These are phyloP conservation scores for Beauveria bassiana DNA, from an alignment of 2,329 filamentous ascomycete genomes.

Conservation along the genomic window DNA sequence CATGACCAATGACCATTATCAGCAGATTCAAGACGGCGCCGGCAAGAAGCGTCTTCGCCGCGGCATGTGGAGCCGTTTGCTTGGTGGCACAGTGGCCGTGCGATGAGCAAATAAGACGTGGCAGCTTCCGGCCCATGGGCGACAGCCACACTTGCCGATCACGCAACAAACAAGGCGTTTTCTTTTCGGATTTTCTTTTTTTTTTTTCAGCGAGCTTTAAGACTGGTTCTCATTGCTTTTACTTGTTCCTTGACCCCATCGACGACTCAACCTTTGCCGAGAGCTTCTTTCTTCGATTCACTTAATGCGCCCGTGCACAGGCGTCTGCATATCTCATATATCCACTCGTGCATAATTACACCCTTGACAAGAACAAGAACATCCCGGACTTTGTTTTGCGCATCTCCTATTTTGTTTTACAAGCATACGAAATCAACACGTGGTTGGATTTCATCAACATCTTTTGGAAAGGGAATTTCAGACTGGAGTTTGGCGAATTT, in stretches of 20 bases:
- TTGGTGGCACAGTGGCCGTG: conserved; percentile 36
- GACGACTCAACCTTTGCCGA: not conserved
- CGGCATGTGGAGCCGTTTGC: conserved; percentile 47
- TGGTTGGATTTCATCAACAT: conserved; percentile 5
- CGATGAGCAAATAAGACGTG: conserved; percentile 22
- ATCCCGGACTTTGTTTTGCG: not conserved
- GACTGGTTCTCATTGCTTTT: conserved; percentile 10
- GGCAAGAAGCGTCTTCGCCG: conserved; percentile 42
- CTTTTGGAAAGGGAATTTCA: conserved; percentile 1
- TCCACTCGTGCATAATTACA: conserved; percentile 4
- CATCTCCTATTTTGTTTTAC: not conserved
- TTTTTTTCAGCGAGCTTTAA: not conserved
- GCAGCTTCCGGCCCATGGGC: conserved; percentile 15
- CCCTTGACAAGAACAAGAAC: conserved; percentile 1
- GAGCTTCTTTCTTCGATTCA: not conserved
- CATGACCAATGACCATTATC: conserved; percentile 45
- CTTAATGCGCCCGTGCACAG: conserved; percentile 10
- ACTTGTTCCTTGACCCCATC: not conserved
- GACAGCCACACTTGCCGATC: conserved; percentile 16
- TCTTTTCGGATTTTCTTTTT: not conserved
- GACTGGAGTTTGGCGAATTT: conserved; percentile 5
- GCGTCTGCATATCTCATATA: conserved; percentile 7
- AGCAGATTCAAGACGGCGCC: conserved; percentile 38
- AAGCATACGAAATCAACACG: conserved; percentile 7
- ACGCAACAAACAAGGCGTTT: conserved; percentile 5